Percentiles rank a stretch among this genome's conserved stretches.
Conservation (phyloP, 1,284 basidiomycete species). For the Malassezia psittaci region DNA sequence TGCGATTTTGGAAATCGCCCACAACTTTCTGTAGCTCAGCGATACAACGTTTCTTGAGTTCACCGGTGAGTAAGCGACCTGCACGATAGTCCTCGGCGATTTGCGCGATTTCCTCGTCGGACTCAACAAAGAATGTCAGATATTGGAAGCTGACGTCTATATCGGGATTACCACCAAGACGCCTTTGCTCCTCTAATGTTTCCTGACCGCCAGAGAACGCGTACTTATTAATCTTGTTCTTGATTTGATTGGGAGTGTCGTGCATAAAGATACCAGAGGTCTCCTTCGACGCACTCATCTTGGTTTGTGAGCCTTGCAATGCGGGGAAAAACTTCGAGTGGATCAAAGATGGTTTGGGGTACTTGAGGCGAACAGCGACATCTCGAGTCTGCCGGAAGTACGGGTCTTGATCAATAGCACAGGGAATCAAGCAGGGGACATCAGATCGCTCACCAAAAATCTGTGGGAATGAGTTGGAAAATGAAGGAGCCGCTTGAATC, state of each 20-base stretch:
- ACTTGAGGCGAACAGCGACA: slow-evolving; percentile 83
- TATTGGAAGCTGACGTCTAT: slow-evolving; percentile 96
- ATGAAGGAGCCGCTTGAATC: slow-evolving; percentile 92
- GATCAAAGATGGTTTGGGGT: slow-evolving; percentile 83
- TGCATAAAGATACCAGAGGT: slow-evolving; percentile 92
- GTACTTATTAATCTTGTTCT: slow-evolving; percentile 85
- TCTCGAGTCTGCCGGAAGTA: slow-evolving; percentile 97
- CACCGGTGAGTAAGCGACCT: slow-evolving; percentile 75
- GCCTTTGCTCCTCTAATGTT: slow-evolving; percentile 84
- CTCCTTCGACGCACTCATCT: slow-evolving; percentile 91
- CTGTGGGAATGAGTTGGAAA: slow-evolving; percentile 96
- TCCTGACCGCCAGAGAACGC: slow-evolving; percentile 55
- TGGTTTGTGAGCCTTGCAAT: slow-evolving; percentile 90
- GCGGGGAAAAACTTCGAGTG: slow-evolving; percentile 98
- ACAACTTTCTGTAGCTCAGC: slow-evolving; percentile 73
- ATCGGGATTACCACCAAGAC: slow-evolving; percentile 79
- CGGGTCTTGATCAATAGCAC: slow-evolving; percentile 84
- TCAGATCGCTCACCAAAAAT: slow-evolving; percentile 79
- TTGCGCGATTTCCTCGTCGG: slow-evolving; percentile 71
- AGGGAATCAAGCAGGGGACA: slow-evolving; percentile 88
- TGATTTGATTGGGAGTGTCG: slow-evolving; percentile 83
- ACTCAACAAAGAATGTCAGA: slow-evolving; percentile 89
- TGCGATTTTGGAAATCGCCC: slow-evolving; percentile 76
- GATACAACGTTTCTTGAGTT: slow-evolving; percentile 86
- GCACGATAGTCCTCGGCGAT: slow-evolving; percentile 82